phyloP scores from a whole-genome alignment of 1,284 basidiomycete genomes.

The Mycena citricolor region DNA sequence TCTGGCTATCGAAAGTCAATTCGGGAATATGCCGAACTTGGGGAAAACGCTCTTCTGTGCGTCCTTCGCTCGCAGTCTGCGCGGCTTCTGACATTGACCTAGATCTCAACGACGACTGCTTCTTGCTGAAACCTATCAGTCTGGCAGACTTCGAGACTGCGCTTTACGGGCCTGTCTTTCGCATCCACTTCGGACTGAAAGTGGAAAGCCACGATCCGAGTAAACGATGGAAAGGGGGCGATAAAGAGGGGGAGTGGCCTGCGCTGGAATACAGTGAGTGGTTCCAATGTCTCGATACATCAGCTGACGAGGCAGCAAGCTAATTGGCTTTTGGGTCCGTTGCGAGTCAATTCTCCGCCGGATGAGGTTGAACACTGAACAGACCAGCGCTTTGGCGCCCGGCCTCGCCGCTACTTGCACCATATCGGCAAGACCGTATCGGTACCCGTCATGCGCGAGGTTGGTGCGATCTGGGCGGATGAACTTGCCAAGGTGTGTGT shows the following conservation, averaged over 20 bases:
- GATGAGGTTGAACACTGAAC: no score
- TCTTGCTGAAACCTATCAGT: conserved; percentile 18
- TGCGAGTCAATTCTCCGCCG: no score
- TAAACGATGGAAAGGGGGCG: not conserved
- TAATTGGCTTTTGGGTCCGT: conserved; percentile 23
- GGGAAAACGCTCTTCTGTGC: conserved; percentile 19
- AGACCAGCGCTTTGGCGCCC: conserved; percentile 22
- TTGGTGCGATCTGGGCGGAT: conserved; percentile 19
- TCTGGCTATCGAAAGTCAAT: conserved; percentile 21
- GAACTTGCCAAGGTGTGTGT: conserved; percentile 16
- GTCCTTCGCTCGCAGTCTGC: conserved; percentile 3
- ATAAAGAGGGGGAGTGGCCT: conserved; percentile 23
- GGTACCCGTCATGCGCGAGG: conserved; percentile 19
- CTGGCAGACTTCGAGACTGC: conserved; percentile 20
- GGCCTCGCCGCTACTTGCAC: conserved; percentile 20
- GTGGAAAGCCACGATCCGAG: conserved; percentile 14
- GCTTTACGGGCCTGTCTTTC: conserved; percentile 24
- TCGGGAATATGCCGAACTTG: conserved; percentile 10
- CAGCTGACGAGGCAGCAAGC: conserved; percentile 9
- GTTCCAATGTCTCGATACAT: not conserved
- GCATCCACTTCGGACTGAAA: conserved; percentile 21
- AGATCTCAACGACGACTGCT: conserved; percentile 26
- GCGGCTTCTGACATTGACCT: not conserved
- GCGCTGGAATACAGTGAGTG: conserved; percentile 15
- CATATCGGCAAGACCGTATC: conserved; percentile 22